Percentiles rank a stretch among this genome's conserved stretches.
Evolutionary conservation across 2,329 filamentous ascomycete species (phyloP).

Genomic region (Aspergillus brasiliensis): DNA sequence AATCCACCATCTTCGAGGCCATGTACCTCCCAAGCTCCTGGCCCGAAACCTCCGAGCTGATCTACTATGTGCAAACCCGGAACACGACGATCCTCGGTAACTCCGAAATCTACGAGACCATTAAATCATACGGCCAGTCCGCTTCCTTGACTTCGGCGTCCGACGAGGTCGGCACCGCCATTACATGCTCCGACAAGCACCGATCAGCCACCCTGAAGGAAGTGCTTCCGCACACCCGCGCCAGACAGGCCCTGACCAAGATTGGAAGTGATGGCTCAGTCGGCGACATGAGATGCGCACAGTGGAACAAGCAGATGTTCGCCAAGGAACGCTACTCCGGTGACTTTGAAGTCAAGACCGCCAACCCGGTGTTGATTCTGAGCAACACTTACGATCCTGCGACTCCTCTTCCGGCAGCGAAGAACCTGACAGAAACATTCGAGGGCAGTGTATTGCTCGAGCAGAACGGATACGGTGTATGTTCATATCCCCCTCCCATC

Average conservation of each 20-base stretch:
- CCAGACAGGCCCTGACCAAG: neutral
- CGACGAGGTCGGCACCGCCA: neutral
- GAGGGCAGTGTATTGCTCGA: conserved; percentile 29
- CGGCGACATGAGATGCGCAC: conserved; percentile 7
- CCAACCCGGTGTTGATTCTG: conserved; percentile 29
- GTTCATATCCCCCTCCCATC: neutral
- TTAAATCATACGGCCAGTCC: neutral
- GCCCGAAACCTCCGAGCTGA: neutral
- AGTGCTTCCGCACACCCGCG: neutral
- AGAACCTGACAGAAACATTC: conserved; percentile 25
- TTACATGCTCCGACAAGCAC: neutral
- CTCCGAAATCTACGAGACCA: neutral
- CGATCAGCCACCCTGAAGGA: neutral
- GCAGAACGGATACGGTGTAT: conserved; percentile 24
- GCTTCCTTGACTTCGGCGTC: neutral
- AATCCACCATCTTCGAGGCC: neutral
- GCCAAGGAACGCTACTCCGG: conserved; percentile 16
- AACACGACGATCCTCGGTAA: neutral
- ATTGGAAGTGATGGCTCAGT: neutral
- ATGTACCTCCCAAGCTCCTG: conserved; percentile 7
- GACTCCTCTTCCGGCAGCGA: conserved; percentile 27
- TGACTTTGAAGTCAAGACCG: conserved; percentile 23
- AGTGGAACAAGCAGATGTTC: conserved; percentile 11
- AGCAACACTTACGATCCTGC: conserved; percentile 28
- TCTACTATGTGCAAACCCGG: neutral